Conservation (phyloP, 345 rosid species). For the Melaleuca quinquenervia region DNA sequence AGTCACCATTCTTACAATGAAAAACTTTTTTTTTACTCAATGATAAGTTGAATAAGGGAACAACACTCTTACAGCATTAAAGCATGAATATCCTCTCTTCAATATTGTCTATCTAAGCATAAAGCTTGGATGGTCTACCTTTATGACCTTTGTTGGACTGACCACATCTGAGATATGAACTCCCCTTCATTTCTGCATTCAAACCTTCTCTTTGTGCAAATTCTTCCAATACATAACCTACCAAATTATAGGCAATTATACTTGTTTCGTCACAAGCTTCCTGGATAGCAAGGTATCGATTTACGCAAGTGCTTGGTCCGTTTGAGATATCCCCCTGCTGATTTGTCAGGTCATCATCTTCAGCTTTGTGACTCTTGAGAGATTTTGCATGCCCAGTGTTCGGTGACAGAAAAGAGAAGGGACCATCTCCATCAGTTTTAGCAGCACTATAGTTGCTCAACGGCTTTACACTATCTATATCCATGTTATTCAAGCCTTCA, state of each 20-base stretch:
- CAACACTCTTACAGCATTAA: background rate
- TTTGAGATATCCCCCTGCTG: conserved; percentile 6
- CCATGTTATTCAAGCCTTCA: conserved; percentile 2
- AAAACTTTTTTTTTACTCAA: background rate
- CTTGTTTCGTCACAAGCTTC: conserved; percentile 65
- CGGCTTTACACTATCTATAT: conserved; percentile 7
- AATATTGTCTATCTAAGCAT: background rate
- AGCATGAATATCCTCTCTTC: background rate
- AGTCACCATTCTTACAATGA: background rate
- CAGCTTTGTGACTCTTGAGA: conserved; percentile 14
- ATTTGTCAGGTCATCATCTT: conserved; percentile 6
- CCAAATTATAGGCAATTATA: conserved; percentile 53
- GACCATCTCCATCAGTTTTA: background rate
- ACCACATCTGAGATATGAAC: conserved; percentile 39
- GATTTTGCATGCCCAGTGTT: background rate
- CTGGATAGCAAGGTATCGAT: conserved; percentile 62
- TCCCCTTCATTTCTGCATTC: conserved; percentile 15
- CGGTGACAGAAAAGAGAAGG: background rate
- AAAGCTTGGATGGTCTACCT: conserved; percentile 17
- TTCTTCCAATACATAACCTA: conserved; percentile 44
- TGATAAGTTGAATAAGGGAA: background rate
- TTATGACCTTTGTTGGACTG: conserved; percentile 13
- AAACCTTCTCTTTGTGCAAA: conserved; percentile 31
- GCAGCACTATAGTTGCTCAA: background rate
- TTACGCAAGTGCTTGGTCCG: conserved; percentile 13